These are phyloP conservation scores for Citrus sp. DNA, from an alignment of 345 rosid genomes.

Conservation along the genomic window DNA sequence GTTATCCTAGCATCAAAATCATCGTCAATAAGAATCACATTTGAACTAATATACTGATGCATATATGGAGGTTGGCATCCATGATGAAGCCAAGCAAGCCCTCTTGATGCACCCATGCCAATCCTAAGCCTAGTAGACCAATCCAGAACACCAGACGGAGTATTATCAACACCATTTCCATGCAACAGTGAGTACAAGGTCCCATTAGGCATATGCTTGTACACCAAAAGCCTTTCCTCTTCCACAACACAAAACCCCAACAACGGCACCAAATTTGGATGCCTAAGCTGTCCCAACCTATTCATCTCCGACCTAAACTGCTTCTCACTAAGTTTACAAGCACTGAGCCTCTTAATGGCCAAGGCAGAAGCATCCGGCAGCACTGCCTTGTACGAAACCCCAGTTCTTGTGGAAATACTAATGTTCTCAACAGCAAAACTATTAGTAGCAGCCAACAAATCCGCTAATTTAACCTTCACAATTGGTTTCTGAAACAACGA, in stretches of 20 bases:
- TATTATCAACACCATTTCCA: slow-evolving; percentile 15
- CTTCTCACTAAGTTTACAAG: slow-evolving; percentile 44
- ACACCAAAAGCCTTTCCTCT: slow-evolving; percentile 51
- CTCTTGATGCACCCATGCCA: slow-evolving; percentile 56
- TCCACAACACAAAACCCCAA: slow-evolving; percentile 55
- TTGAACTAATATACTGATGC: slow-evolving; percentile 51
- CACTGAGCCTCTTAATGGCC: slow-evolving; percentile 50
- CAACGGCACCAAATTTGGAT: slow-evolving; percentile 65
- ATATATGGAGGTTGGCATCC: slow-evolving; percentile 39
- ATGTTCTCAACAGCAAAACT: slow-evolving; percentile 33
- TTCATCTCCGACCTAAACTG: slow-evolving; percentile 57
- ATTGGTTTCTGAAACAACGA: slow-evolving; percentile 59
- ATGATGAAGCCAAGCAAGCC: slow-evolving; percentile 62
- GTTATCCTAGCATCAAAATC: slow-evolving; percentile 51
- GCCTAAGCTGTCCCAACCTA: slow-evolving; percentile 48
- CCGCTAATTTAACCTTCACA: slow-evolving; percentile 47
- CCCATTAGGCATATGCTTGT: slow-evolving; percentile 50
- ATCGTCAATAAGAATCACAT: slow-evolving; percentile 54
- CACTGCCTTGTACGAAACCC: slow-evolving; percentile 48
- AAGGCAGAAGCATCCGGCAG: slow-evolving; percentile 57
- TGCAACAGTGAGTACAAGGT: slow-evolving; percentile 43
- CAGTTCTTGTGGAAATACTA: slow-evolving; percentile 41
- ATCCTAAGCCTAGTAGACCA: slow-evolving; percentile 52
- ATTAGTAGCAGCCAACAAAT: slow-evolving; percentile 47
- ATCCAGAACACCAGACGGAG: slow-evolving; percentile 30